phyloP scores from a whole-genome alignment of 345 rosid species.

The Lumnitzera racemosa region DNA sequence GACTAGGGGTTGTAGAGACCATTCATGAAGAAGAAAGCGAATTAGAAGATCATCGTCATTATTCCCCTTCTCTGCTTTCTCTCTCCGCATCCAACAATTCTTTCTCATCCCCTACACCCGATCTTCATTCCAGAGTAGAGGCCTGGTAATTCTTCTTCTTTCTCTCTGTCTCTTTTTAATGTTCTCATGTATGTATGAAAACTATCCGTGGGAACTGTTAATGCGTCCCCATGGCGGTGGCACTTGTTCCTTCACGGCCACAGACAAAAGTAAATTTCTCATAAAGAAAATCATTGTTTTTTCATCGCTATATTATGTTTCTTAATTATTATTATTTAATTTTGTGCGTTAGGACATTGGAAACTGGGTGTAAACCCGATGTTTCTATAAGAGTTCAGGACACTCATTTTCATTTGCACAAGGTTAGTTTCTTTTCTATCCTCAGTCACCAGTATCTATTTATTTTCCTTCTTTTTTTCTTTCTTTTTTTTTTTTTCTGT shows the following conservation, averaged over 20 bases:
- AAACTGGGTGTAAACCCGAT: constrained; percentile 36
- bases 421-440: constrained; percentile 27
- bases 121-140: constrained; percentile 44
- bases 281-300: neutral
- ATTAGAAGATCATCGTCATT: constrained; percentile 14
- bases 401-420: constrained; percentile 64
- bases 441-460: neutral
- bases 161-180: neutral
- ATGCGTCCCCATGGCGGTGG: neutral
- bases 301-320: neutral
- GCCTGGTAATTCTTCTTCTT: constrained; percentile 37
- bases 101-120: constrained; percentile 21
- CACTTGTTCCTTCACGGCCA: neutral
- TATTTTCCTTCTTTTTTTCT: neutral
- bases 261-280: neutral
- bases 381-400: constrained; percentile 56
- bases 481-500: neutral
- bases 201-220: neutral
- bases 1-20: constrained; percentile 60
- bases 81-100: constrained; percentile 16
- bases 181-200: neutral
- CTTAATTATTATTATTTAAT: neutral
- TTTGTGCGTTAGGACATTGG: constrained; percentile 38
- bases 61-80: constrained; percentile 20
- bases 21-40: constrained; percentile 69